phyloP scores from a whole-genome alignment of 1,139 yeast species.

The Scheffersomyces cryptocercus region DNA sequence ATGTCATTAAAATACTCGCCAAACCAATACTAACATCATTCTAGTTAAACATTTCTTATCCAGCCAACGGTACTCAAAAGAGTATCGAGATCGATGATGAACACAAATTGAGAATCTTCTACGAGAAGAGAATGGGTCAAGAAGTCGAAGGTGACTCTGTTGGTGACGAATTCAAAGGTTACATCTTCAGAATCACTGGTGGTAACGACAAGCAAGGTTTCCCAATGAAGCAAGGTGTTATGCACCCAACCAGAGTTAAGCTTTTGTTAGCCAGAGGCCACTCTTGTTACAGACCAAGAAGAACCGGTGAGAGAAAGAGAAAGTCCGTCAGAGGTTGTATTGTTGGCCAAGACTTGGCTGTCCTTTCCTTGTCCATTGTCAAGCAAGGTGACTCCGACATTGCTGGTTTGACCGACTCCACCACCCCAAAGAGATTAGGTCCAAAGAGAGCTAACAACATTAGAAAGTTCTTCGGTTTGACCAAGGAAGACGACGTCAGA shows the following conservation, averaged over 20 bases:
- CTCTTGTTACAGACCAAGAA: constrained; percentile 99
- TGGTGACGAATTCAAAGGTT: constrained; percentile 99
- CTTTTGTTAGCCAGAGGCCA: constrained; percentile 90
- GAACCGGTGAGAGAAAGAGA: constrained; percentile 99
- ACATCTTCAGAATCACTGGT: constrained; percentile 97
- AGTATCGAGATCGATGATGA: constrained; percentile 97
- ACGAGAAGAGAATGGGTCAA: constrained; percentile 99
- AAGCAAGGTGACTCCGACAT: constrained; percentile 97
- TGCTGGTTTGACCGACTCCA: constrained; percentile 91
- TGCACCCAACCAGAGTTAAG: constrained; percentile 99
- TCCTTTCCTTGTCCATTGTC: constrained; percentile 86
- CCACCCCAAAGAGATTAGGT: constrained; percentile 98
- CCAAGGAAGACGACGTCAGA: constrained; percentile 95
- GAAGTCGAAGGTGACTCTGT: constrained; percentile 98
- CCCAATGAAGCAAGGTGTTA: constrained; percentile 99
- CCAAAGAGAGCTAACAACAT: constrained; percentile 99
- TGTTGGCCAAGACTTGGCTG: constrained; percentile 96
- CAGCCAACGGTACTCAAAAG: constrained; percentile 99
- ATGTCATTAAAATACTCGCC: constrained; percentile 2
- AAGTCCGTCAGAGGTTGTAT: constrained; percentile 99
- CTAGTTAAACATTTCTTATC: constrained; percentile 98
- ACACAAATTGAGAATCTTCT: constrained; percentile 97
- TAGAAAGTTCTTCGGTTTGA: constrained; percentile 97
- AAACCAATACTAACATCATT: constrained; percentile 15
- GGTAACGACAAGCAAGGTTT: constrained; percentile 99